Evolutionary conservation across 345 rosid species (phyloP).

Genomic region (Passiflora organensis): DNA sequence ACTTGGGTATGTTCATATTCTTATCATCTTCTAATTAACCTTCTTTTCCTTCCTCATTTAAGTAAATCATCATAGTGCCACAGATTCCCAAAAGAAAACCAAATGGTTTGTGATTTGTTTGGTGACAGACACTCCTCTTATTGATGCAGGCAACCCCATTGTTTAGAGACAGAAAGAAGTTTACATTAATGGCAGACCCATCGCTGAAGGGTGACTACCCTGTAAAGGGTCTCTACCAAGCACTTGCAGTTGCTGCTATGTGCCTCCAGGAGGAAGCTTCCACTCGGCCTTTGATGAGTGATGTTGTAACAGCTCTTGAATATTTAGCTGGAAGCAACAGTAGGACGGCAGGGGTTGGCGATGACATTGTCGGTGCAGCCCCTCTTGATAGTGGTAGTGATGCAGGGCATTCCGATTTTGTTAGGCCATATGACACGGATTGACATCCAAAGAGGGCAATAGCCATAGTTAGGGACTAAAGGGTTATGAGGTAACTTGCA

Average conservation of each 20-base stretch:
- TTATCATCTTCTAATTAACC: not conserved
- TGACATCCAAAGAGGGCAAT: too few relatives aligned
- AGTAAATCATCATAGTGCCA: too few relatives aligned
- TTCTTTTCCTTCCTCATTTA: too few relatives aligned
- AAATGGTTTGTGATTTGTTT: too few relatives aligned
- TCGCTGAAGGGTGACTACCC: constrained; percentile 55
- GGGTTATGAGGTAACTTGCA: too few relatives aligned
- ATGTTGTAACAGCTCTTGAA: constrained; percentile 75
- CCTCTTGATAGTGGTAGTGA: constrained; percentile 6
- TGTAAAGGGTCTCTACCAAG: constrained; percentile 56
- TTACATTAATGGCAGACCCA: constrained; percentile 66
- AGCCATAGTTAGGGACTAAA: too few relatives aligned
- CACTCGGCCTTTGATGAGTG: constrained; percentile 65
- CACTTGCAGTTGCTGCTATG: constrained; percentile 82
- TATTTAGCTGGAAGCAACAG: constrained; percentile 33
- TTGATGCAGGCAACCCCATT: constrained; percentile 62
- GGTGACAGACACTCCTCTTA: too few relatives aligned
- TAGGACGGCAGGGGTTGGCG: constrained; percentile 1
- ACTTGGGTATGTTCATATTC: constrained; percentile 45
- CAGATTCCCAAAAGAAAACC: too few relatives aligned
- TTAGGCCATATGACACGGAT: not conserved
- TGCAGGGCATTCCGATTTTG: not conserved
- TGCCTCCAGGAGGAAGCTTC: constrained; percentile 73
- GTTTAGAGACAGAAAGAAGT: constrained; percentile 59
- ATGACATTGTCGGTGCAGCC: constrained; percentile 2